Percentiles rank a stretch among this genome's conserved stretches.
Evolutionary conservation across 1,284 basidiomycete genomes (phyloP).

Genomic region (Ustilago curta): DNA sequence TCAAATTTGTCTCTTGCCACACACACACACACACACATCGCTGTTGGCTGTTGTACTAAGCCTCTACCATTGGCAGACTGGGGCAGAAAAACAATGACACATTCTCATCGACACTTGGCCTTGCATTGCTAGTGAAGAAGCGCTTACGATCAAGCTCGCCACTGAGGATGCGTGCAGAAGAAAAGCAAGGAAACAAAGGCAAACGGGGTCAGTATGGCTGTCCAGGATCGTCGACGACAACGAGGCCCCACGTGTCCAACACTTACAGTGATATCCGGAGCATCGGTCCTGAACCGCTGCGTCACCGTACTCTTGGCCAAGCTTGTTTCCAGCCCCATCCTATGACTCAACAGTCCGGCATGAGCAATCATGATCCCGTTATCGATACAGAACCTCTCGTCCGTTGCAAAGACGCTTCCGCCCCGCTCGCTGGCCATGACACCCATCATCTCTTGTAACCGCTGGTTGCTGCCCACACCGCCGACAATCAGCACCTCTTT

Average conservation of each 20-base stretch:
- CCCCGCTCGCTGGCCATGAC: constrained; percentile 92
- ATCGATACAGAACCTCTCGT: constrained; percentile 98
- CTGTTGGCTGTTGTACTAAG: background rate
- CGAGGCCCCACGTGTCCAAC: background rate
- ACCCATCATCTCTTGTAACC: constrained; percentile 98
- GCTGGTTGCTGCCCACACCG: constrained; percentile 88
- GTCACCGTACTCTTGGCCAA: constrained; percentile 66
- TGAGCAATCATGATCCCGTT: constrained; percentile 99
- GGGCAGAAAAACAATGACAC: background rate
- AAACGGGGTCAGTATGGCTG: background rate
- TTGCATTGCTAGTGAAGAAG: background rate
- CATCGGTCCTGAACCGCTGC: constrained; percentile 67
- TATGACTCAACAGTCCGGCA: constrained; percentile 88
- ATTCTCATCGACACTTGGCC: no score
- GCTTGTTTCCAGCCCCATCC: constrained; percentile 78
- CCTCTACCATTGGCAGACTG: no score
- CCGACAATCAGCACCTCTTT: constrained; percentile 97
- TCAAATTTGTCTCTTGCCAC: background rate
- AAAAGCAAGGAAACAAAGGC: background rate
- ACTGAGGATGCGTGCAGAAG: constrained; percentile 3
- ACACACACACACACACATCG: no score
- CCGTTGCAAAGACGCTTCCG: constrained; percentile 92
- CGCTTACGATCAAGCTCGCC: constrained; percentile 17
- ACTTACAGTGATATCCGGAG: constrained; percentile 59
- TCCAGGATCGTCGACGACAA: background rate